Evolutionary conservation across 2,329 filamentous ascomycete genomes (phyloP).

Genomic region (Cordyceps cicadae): DNA sequence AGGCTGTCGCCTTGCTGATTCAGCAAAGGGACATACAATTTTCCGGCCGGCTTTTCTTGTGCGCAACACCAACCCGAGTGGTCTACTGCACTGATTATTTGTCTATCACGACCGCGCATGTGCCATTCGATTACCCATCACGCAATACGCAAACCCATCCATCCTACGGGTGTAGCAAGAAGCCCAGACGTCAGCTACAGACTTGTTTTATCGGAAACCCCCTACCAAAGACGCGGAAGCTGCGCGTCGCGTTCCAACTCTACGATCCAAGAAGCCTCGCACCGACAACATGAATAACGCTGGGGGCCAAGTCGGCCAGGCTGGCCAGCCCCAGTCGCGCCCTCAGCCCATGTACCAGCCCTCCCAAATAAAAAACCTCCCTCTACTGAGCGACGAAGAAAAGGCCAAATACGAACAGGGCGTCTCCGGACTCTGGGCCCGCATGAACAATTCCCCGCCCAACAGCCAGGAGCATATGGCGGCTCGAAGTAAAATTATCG

Average conservation of each 20-base stretch:
- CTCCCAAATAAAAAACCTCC: conserved; percentile 42
- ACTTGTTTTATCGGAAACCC: background rate
- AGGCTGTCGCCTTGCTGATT: conserved; percentile 3
- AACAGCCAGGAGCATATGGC: conserved; percentile 41
- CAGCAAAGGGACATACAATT: conserved; percentile 6
- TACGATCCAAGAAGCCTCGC: background rate
- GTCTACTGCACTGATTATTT: background rate
- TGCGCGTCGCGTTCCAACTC: background rate
- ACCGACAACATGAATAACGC: conserved; percentile 19
- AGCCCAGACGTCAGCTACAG: background rate
- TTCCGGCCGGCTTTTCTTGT: conserved; percentile 1
- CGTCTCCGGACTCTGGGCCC: conserved; percentile 44
- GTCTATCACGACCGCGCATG: background rate
- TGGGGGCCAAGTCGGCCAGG: conserved; percentile 18
- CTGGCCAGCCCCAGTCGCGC: conserved; percentile 18
- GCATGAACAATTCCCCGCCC: conserved; percentile 38
- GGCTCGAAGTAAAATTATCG: conserved; percentile 49
- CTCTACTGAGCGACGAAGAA: conserved; percentile 45
- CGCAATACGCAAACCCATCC: background rate
- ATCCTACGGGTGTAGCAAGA: background rate
- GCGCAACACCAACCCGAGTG: background rate
- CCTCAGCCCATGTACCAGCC: conserved; percentile 40
- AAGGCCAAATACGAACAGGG: conserved; percentile 52
- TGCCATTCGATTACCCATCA: background rate
- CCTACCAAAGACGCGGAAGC: background rate